Percentiles rank a stretch among this genome's conserved stretches.
Evolutionary conservation across 345 rosid species (phyloP).

Genomic region (Arabidopsis suecica): DNA sequence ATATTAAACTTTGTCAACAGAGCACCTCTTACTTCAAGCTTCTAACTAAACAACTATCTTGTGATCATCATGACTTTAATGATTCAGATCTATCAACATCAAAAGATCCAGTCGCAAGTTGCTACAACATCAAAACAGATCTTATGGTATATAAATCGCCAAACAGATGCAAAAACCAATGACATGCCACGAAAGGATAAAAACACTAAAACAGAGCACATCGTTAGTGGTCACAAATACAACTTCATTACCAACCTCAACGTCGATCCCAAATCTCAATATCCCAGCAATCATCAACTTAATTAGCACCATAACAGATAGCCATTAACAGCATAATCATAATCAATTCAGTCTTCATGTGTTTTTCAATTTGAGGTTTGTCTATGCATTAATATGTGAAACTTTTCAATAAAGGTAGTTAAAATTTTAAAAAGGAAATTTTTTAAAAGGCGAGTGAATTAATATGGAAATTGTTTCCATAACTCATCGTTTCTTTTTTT

Average conservation of each 20-base stretch:
- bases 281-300: neutral
- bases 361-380: too few species aligned
- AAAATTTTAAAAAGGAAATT: neutral
- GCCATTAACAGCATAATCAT: too few species aligned
- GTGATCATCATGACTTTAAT: neutral
- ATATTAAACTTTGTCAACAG: neutral
- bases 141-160: too few species aligned
- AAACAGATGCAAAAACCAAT: neutral
- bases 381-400: too few species aligned
- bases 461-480: slow-evolving; percentile 18
- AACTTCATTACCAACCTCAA: neutral
- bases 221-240: neutral
- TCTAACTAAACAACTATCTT: neutral
- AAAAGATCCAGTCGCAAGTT: too few species aligned
- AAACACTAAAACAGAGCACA: neutral
- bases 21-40: neutral
- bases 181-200: neutral
- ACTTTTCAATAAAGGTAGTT: neutral
- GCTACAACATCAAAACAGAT: too few species aligned
- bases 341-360: too few species aligned
- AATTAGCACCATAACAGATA: too few species aligned
- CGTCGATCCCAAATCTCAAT: too few species aligned
- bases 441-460: neutral
- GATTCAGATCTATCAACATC: too few species aligned
- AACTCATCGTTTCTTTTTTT: too few species aligned